These are phyloP conservation scores for Bryoglossum gracile DNA, from an alignment of 495 filamentous ascomycete genomes.

Conservation along the genomic window DNA sequence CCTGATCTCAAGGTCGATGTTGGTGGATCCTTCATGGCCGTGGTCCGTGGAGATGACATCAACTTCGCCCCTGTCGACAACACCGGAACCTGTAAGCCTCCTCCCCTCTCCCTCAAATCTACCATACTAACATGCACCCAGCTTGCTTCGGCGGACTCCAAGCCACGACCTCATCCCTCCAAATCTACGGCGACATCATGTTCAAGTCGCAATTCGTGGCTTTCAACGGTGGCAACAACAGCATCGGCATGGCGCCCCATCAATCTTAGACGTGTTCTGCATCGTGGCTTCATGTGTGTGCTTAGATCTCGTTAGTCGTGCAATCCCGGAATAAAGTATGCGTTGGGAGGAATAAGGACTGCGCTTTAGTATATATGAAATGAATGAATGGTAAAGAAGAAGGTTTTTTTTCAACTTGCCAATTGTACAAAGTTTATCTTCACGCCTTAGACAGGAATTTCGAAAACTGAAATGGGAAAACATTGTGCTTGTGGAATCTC, in stretches of 20 bases:
- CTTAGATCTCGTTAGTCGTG: background rate
- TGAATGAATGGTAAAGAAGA: background rate
- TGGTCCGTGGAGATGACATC: slow-evolving; percentile 57
- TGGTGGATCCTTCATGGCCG: slow-evolving; percentile 51
- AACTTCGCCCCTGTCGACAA: slow-evolving; percentile 54
- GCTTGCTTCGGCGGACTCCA: slow-evolving; percentile 69
- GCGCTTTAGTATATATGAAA: background rate
- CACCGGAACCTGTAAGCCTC: slow-evolving; percentile 31
- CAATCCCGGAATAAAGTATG: too few relatives aligned
- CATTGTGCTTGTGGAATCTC: background rate
- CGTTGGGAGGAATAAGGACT: too few relatives aligned
- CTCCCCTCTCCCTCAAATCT: background rate
- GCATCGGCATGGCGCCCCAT: slow-evolving; percentile 53
- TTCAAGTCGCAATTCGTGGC: slow-evolving; percentile 75
- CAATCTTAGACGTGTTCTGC: slow-evolving; percentile 11
- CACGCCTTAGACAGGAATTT: slow-evolving; percentile 15
- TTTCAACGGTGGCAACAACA: slow-evolving; percentile 60
- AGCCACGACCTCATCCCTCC: slow-evolving; percentile 49
- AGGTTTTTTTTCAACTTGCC: background rate
- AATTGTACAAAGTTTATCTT: background rate
- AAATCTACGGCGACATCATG: slow-evolving; percentile 75
- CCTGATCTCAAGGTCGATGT: slow-evolving; percentile 63
- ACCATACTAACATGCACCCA: slow-evolving; percentile 25
- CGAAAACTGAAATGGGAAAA: background rate
- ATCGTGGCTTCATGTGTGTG: too few relatives aligned